Percentiles rank a stretch among this genome's conserved stretches.
Conservation (phyloP, 805 yeast genomes). For the Candida maris region DNA sequence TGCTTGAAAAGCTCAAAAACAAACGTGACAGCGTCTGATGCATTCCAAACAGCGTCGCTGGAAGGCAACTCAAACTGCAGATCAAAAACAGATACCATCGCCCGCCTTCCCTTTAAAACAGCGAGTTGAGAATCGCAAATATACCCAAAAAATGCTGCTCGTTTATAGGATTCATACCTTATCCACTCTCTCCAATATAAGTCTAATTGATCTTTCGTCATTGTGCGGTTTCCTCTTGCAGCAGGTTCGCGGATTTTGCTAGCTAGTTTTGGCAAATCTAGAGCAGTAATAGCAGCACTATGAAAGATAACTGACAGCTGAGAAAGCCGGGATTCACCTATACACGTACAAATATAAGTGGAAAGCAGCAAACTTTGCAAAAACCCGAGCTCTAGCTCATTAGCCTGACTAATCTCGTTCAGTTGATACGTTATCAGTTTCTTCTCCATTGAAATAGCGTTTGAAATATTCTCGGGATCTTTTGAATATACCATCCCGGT, state of each 20-base stretch:
- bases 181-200: conserved; percentile 45
- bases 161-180: conserved; percentile 40
- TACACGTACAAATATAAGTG: conserved; percentile 24
- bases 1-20: conserved; percentile 24
- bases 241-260: conserved; percentile 21
- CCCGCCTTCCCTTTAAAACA: conserved; percentile 31
- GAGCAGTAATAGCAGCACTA: conserved; percentile 9
- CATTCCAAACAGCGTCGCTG: conserved; percentile 43
- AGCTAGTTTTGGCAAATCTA: conserved; percentile 24
- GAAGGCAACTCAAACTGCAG: conserved; percentile 43
- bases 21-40: conserved; percentile 25
- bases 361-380: conserved; percentile 25
- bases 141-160: conserved; percentile 40
- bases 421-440: conserved; percentile 15
- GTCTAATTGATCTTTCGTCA: conserved; percentile 1
- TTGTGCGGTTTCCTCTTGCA: conserved; percentile 3
- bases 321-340: conserved; percentile 18
- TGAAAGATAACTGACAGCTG: conserved; percentile 15
- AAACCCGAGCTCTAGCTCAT: conserved; percentile 18
- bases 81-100: conserved; percentile 39
- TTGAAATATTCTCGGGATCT: conserved; percentile 8
- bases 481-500: conserved; percentile 24
- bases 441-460: conserved; percentile 22
- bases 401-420: conserved; percentile 12
- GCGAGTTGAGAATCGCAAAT: conserved; percentile 40